These are phyloP conservation scores for Cerrena zonata DNA, from an alignment of 1,284 basidiomycete species.

Conservation along the genomic window DNA sequence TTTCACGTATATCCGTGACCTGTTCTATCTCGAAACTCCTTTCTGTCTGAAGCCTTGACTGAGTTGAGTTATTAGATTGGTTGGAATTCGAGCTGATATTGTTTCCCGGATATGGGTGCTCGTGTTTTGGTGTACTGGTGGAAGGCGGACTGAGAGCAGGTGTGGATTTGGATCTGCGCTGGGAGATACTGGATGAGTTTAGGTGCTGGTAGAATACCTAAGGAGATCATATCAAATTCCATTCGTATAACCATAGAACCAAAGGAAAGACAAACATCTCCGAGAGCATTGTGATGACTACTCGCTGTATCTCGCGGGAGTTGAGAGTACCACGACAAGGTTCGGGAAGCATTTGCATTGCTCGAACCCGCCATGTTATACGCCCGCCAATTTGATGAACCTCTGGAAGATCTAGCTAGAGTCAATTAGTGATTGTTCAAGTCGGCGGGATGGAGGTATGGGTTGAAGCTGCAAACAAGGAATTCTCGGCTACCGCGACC, in stretches of 20 bases:
- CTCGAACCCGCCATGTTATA: not conserved
- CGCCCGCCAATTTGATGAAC: too few relatives aligned
- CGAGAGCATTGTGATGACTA: not conserved
- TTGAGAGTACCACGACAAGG: not conserved
- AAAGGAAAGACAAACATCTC: not conserved
- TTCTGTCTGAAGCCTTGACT: constrained; percentile 13
- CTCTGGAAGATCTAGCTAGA: too few relatives aligned
- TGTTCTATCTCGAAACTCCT: constrained; percentile 36
- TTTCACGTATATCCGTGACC: constrained; percentile 30
- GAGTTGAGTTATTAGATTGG: too few relatives aligned
- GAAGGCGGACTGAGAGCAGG: not conserved
- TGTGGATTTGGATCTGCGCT: not conserved
- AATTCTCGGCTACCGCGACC: too few relatives aligned
- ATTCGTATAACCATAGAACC: not conserved
- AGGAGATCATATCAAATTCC: not conserved
- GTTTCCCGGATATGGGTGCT: too few relatives aligned
- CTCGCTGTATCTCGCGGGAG: not conserved
- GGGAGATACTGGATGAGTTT: not conserved
- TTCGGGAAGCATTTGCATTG: not conserved
- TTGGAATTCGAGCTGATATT: too few relatives aligned
- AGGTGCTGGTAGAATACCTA: not conserved
- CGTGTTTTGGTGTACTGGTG: not conserved
- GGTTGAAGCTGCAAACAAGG: too few relatives aligned
- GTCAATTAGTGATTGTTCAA: too few relatives aligned
- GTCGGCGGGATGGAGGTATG: too few relatives aligned